Base-by-base conservation (phyloP, 352 stramenopile species). In the Ophiocytium majus region DNA sequence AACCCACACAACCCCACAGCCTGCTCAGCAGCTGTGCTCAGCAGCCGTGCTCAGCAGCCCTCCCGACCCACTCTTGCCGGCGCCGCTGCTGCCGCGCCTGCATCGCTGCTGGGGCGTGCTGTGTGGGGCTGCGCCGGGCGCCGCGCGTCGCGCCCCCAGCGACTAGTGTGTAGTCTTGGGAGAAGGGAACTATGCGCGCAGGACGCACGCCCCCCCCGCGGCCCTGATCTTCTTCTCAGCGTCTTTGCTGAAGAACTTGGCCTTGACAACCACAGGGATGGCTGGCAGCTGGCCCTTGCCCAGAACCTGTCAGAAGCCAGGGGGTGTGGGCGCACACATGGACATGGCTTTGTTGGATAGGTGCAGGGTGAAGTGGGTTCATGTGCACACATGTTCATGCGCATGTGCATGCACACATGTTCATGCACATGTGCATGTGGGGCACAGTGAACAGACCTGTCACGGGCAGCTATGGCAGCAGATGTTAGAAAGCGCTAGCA, bases 151-250 rank as follows among this genome's bases (percentile, higher is more conserved):
- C 43, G 5, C 43, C 43, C 43, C 43, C 5, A 57, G 5, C 5
- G 5, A 14, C 14, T 5, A 14, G 43, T 57, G 14, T 5, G 43
- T 57, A 57, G 43, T 5, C 14, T 14, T 57, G 14, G 43, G 5
- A 14, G 43, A 57, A 14, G 43, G 43, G 5, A 14, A 57, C 43
- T 99, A 99, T 90, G 96, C 96, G 90, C 93, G 97, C 83, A 99
- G 92, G 84, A 99, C 91, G 92, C 96, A 99, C 76, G 97, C 97
- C 86, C 98, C 98, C 90, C 98, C 98, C 79, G 96, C 97, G 81
- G 91, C 96, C 92, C 98, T 99, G 90, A 99, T 99, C 93, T 99
- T 99, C 93, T 99, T 98, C 92, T 99, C 97, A 23, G 98, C 98
- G 32, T 88, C 64, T 79, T 87, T 86, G 85, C 93, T 98, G 92